phyloP scores from a whole-genome alignment of 495 filamentous ascomycete species.

The Chaetomium tenue region DNA sequence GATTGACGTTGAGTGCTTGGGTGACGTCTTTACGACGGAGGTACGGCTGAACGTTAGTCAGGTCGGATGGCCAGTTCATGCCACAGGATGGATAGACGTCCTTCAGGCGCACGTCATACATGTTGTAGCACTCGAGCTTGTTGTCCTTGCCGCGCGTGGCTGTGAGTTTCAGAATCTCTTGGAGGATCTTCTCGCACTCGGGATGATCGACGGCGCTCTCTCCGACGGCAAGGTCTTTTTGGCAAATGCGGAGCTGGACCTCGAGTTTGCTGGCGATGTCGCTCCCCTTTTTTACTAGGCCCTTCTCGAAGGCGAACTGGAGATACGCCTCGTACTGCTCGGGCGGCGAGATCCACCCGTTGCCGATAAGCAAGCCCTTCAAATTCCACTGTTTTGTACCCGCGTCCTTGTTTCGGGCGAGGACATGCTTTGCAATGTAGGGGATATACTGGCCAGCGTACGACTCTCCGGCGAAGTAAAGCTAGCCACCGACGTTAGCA shows the following conservation, averaged over 20 bases:
- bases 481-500: constrained; percentile 49
- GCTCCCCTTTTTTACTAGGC: constrained; percentile 65
- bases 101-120: constrained; percentile 87
- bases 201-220: constrained; percentile 62
- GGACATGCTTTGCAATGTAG: constrained; percentile 85
- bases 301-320: constrained; percentile 70
- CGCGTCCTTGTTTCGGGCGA: constrained; percentile 69
- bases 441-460: constrained; percentile 97
- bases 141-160: constrained; percentile 47
- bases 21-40: constrained; percentile 77
- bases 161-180: constrained; percentile 63
- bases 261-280: constrained; percentile 60
- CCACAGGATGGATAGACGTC: constrained; percentile 77
- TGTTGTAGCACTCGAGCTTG: constrained; percentile 68
- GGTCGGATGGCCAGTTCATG: constrained; percentile 94
- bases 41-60: constrained; percentile 73
- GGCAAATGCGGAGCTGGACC: constrained; percentile 47
- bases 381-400: constrained; percentile 66
- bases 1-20: constrained; percentile 75
- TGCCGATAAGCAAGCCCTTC: constrained; percentile 87
- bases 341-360: constrained; percentile 89
- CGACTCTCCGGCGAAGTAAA: constrained; percentile 93
- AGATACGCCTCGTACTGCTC: constrained; percentile 93
- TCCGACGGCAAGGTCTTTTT: constrained; percentile 63
- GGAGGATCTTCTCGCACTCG: constrained; percentile 72